phyloP scores from a whole-genome alignment of 768 basidiomycete genomes.

The Phaeotremella skinneri region DNA sequence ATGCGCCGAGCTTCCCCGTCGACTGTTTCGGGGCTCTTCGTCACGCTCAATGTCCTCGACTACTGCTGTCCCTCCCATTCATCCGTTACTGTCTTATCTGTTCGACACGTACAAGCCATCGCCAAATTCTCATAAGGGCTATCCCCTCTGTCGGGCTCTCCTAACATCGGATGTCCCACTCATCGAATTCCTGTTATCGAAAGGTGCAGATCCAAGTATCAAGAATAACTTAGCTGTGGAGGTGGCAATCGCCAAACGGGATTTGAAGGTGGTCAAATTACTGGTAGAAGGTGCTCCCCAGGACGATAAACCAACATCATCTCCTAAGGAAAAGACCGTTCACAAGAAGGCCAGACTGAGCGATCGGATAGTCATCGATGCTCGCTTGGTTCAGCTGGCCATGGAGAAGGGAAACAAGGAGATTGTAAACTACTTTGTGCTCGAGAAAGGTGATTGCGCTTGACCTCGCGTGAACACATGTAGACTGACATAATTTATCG shows the following conservation, averaged over 20 bases:
- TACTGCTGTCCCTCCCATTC: constrained; percentile 16
- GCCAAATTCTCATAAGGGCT: constrained; percentile 71
- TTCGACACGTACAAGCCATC: constrained; percentile 55
- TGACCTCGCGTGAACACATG: background rate
- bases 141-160: constrained; percentile 76
- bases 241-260: constrained; percentile 70
- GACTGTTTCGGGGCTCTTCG: constrained; percentile 22
- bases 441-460: constrained; percentile 43
- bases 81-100: constrained; percentile 45
- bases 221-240: constrained; percentile 67
- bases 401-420: constrained; percentile 40
- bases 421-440: constrained; percentile 48
- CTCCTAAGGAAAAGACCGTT: background rate
- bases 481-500: background rate
- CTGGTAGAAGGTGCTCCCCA: constrained; percentile 65
- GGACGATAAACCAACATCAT: background rate
- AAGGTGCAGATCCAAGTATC: constrained; percentile 67
- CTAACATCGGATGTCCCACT: constrained; percentile 64
- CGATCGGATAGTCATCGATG: constrained; percentile 26
- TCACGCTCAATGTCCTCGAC: constrained; percentile 21
- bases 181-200: constrained; percentile 65
- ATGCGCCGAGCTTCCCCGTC: constrained; percentile 36
- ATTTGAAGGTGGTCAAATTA: constrained; percentile 67
- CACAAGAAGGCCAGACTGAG: constrained; percentile 11
- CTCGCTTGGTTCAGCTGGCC: constrained; percentile 31